Evolutionary conservation across 2,329 filamentous ascomycete genomes (phyloP).

Genomic region (Laburnicola sp.): DNA sequence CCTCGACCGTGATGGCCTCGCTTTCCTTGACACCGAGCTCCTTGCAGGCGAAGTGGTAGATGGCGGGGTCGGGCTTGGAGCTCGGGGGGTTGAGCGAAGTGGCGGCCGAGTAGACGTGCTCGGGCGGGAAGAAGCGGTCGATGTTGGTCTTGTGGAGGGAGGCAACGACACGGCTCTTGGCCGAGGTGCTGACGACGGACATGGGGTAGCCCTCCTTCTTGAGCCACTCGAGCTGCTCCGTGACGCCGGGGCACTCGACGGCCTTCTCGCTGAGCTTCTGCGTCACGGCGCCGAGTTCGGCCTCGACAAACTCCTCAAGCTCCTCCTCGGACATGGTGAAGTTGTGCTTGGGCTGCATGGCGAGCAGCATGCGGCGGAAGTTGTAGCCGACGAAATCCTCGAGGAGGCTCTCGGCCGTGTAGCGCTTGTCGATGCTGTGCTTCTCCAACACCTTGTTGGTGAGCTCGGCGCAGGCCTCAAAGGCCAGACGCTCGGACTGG

Average conservation of each 20-base stretch:
- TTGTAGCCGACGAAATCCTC: conserved; percentile 89
- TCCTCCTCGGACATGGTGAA: conserved; percentile 71
- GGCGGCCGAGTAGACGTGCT: conserved; percentile 80
- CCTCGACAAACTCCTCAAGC: conserved; percentile 71
- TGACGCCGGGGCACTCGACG: conserved; percentile 69
- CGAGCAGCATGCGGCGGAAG: conserved; percentile 87
- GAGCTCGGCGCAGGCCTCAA: conserved; percentile 86
- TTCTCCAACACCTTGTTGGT: conserved; percentile 81
- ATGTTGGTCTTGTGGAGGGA: conserved; percentile 79
- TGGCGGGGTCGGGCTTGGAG: conserved; percentile 86
- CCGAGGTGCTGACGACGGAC: conserved; percentile 79
- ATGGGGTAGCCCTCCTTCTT: conserved; percentile 68
- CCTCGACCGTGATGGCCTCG: conserved; percentile 81
- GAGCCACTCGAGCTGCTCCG: conserved; percentile 68
- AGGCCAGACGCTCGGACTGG: conserved; percentile 85
- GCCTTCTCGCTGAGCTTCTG: conserved; percentile 72
- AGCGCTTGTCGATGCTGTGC: conserved; percentile 66
- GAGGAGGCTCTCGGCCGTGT: conserved; percentile 78
- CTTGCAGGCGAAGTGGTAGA: conserved; percentile 79
- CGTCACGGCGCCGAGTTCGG: conserved; percentile 83
- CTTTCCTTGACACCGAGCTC: conserved; percentile 69
- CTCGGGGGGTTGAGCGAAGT: conserved; percentile 78
- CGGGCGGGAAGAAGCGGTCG: conserved; percentile 75
- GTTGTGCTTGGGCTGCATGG: conserved; percentile 73
- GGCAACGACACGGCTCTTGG: conserved; percentile 75